Base-by-base conservation (phyloP, 192 early-diverging fungal genomes). In the Podila verticillata region DNA sequence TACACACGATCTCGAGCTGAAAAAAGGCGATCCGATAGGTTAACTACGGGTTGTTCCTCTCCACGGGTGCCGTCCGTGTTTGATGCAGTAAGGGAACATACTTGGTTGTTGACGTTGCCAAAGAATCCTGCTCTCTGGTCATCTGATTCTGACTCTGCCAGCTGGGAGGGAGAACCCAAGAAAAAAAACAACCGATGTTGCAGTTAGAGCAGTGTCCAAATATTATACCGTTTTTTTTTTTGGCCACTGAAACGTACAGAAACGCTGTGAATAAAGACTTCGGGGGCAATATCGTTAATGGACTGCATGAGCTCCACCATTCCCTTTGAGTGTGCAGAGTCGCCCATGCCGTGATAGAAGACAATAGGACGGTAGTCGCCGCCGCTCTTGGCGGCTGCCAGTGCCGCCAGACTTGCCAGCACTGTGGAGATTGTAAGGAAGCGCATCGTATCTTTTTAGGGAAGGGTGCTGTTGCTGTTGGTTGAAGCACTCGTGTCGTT, bases 311-410 rank as follows among this genome's bases (percentile, higher is more conserved):
- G 67, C 44, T 78, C 66, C 4, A 81, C 83, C 91, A 92, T 93
- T 35, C 87, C 89, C 70, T 85, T 85, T 51, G 92, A 88, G 82
- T 94, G 94, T 80, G 92, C 92, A 57, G 89, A 89, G 65, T 96
- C 95, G 19, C 95, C 95, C 93, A 96, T 94, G 10, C 95, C 95
- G 83, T 96, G 95, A 93, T 95, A 95, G 30, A 96, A 67, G 1
- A 96, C 92, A 26, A 95, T 88, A 28, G 89, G 83, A 15, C 49
- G 49, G n/a, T 24, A 54, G n/a, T 6, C n/a, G 22, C 29, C 56
- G 20, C 20, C 49, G 1, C 22, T 22, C 20, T 54, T 54, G n/a
- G 49, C 49, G n/a, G 49, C 49, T 6, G 22, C 15, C 49, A 54
- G 49, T 22, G 49, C 49, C 22, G n/a, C 49, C 20, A 54, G 20